Percentiles rank a stretch among this genome's conserved stretches.
These are phyloP conservation scores for Aschersonia sp. DNA, from an alignment of 2,329 filamentous ascomycete genomes.

Conservation along the genomic window DNA sequence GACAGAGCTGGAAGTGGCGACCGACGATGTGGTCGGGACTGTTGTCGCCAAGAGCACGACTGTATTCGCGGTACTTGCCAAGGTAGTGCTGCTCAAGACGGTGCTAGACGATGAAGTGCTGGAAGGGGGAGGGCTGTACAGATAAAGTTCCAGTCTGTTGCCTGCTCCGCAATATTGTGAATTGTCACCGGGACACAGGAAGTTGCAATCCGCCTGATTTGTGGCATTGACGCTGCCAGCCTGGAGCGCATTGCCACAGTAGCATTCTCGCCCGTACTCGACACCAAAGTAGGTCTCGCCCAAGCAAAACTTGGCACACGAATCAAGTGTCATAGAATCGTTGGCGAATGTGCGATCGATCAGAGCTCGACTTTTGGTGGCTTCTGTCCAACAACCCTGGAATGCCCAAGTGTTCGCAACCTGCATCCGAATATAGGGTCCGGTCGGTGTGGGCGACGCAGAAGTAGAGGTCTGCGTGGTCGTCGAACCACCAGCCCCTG, in stretches of 20 bases:
- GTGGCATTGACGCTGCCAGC: slow-evolving; percentile 11
- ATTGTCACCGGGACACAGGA: slow-evolving; percentile 19
- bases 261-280: slow-evolving; percentile 23
- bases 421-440: slow-evolving; percentile 10
- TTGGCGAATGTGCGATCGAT: slow-evolving; percentile 11
- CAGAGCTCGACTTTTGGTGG: slow-evolving; percentile 15
- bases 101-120: slow-evolving; percentile 16
- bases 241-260: slow-evolving; percentile 18
- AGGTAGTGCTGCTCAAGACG: background rate
- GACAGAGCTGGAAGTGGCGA: background rate
- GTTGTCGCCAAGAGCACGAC: background rate
- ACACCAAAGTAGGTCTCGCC: slow-evolving; percentile 20
- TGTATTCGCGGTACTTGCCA: background rate
- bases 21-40: background rate
- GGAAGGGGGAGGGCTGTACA: slow-evolving; percentile 15
- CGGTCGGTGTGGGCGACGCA: slow-evolving; percentile 9
- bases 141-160: slow-evolving; percentile 17
- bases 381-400: slow-evolving; percentile 23
- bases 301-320: slow-evolving; percentile 17
- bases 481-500: no score
- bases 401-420: slow-evolving; percentile 14
- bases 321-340: slow-evolving; percentile 18
- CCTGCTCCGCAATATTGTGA: slow-evolving; percentile 17
- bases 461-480: slow-evolving; percentile 2
- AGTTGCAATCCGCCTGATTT: slow-evolving; percentile 18